phyloP scores from a whole-genome alignment of 805 yeast species.

The Grigorovia jiainica region DNA sequence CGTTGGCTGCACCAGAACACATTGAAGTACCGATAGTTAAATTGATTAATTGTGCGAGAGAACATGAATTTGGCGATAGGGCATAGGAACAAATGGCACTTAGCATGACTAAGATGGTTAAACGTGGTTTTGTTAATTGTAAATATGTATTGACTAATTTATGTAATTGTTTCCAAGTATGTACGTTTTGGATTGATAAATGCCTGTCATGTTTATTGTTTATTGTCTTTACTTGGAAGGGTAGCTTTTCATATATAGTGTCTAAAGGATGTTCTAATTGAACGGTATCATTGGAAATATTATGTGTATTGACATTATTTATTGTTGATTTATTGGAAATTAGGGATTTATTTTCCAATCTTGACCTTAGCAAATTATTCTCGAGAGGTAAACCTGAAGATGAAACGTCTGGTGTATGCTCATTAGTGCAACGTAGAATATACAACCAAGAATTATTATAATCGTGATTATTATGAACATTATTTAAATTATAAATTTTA shows the following conservation, averaged over 20 bases:
- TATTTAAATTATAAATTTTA: too few relatives aligned
- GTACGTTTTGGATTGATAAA: neutral
- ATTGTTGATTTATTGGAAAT: too few relatives aligned
- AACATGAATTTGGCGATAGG: slow-evolving; percentile 73
- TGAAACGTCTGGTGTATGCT: too few relatives aligned
- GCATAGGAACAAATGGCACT: slow-evolving; percentile 94
- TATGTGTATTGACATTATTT: too few relatives aligned
- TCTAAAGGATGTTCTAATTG: neutral
- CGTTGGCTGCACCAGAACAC: slow-evolving; percentile 90
- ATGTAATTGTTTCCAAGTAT: neutral
- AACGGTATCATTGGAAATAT: too few relatives aligned
- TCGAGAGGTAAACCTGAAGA: neutral
- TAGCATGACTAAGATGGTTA: slow-evolving; percentile 78
- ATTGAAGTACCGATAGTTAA: slow-evolving; percentile 79
- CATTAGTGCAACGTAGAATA: neutral
- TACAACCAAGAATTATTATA: neutral
- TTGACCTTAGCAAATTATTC: neutral
- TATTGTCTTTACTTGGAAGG: slow-evolving; percentile 49
- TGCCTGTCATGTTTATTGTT: slow-evolving; percentile 4
- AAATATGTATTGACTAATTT: slow-evolving; percentile 37
- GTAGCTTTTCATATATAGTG: too few relatives aligned
- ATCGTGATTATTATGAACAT: neutral
- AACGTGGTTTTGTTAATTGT: slow-evolving; percentile 81
- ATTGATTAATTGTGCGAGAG: slow-evolving; percentile 57
- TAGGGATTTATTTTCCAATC: neutral